phyloP scores from a whole-genome alignment of 139 green algal species.

The Diplosphaera chodatii region DNA sequence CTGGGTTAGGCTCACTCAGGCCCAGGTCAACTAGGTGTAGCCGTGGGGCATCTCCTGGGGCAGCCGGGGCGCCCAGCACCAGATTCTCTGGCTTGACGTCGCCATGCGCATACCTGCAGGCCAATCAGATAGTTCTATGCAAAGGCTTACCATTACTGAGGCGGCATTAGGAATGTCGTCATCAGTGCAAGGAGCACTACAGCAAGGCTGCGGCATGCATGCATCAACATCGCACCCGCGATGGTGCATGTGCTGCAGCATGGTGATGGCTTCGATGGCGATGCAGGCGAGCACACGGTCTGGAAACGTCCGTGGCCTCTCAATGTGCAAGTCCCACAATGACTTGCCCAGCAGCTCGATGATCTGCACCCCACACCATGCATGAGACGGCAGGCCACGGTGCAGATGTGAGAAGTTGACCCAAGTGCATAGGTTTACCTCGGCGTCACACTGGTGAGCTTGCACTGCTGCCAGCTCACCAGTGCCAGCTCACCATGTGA shows the following conservation, averaged over 20 bases:
- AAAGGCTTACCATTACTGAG: too few species aligned
- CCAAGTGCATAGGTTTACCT: too few species aligned
- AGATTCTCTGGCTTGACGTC: conserved; percentile 99
- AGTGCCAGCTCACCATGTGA: too few species aligned
- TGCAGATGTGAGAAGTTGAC: too few species aligned
- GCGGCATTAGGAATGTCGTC: too few species aligned
- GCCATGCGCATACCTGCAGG: conserved; percentile 86
- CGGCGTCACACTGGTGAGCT: too few species aligned
- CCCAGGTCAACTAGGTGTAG: conserved; percentile 95
- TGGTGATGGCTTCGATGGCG: conserved; percentile 89
- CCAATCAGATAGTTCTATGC: too few species aligned
- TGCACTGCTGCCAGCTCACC: too few species aligned
- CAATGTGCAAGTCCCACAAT: conserved; percentile 95
- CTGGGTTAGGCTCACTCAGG: conserved; percentile 33
- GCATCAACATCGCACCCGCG: conserved; percentile 64
- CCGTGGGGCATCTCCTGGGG: conserved; percentile 28
- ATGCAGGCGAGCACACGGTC: conserved; percentile 96
- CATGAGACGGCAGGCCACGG: too few species aligned
- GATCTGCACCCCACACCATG: too few species aligned
- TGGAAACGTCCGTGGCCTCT: conserved; percentile 71
- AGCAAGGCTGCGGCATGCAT: too few species aligned
- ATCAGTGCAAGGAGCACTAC: too few species aligned
- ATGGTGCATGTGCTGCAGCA: conserved; percentile 88
- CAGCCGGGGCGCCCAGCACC: conserved; percentile 74
- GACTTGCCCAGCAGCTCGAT: conserved; percentile 94